Evolutionary conservation across 768 basidiomycete species (phyloP).

Genomic region (Xerocomus potaroensis): DNA sequence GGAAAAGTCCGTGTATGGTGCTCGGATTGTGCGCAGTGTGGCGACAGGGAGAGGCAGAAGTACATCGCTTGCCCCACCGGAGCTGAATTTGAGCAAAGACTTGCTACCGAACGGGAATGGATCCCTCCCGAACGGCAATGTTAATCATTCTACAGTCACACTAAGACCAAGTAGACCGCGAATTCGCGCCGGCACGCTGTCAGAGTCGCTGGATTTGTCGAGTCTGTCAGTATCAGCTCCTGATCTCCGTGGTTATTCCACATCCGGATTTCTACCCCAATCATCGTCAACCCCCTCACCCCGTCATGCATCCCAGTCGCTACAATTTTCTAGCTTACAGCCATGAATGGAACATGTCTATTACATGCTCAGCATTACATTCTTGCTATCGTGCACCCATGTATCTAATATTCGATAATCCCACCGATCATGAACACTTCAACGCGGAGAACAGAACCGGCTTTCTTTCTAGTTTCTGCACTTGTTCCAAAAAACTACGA

Average conservation of each 20-base stretch:
- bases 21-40: constrained; percentile 57
- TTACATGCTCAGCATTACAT: constrained; percentile 12
- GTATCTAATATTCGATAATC: not conserved
- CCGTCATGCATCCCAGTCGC: constrained; percentile 8
- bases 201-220: constrained; percentile 7
- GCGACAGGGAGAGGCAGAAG: constrained; percentile 43
- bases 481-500: constrained; percentile 6
- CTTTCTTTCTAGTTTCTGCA: too few species aligned
- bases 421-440: not conserved
- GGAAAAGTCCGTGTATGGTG: constrained; percentile 30
- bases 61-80: constrained; percentile 31
- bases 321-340: constrained; percentile 16
- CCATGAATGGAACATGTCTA: constrained; percentile 25
- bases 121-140: constrained; percentile 22
- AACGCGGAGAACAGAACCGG: too few species aligned
- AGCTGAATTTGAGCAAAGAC: constrained; percentile 20
- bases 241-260: constrained; percentile 17
- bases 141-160: constrained; percentile 17
- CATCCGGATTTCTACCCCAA: constrained; percentile 9
- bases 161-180: constrained; percentile 18
- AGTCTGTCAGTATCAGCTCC: constrained; percentile 24
- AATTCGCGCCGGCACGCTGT: constrained; percentile 5
- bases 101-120: constrained; percentile 12
- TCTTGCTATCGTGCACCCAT: constrained; percentile 17
- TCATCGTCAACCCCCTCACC: constrained; percentile 11